A percentile compares a stretch with the other conserved stretches of the same genome.
Evolutionary conservation across 768 basidiomycete species (phyloP).

Genomic region (Russula olivacea): DNA sequence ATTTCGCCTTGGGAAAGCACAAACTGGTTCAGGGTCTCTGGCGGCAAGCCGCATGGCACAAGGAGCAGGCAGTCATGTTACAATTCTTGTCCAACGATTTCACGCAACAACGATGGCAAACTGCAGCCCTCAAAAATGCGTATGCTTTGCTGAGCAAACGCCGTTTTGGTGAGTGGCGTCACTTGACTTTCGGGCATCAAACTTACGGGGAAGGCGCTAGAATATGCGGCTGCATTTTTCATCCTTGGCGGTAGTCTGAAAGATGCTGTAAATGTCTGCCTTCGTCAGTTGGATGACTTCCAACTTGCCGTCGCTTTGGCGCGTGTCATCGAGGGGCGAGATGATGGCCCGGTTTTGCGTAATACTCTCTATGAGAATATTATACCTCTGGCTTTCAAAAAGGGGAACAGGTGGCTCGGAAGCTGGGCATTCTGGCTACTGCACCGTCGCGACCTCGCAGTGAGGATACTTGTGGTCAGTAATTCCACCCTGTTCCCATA

Average conservation of each 20-base stretch:
- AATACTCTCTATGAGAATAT: constrained; percentile 69
- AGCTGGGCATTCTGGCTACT: constrained; percentile 97
- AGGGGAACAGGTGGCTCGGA: constrained; percentile 88
- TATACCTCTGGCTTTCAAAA: constrained; percentile 75
- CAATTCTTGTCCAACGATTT: constrained; percentile 94
- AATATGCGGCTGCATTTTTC: constrained; percentile 99
- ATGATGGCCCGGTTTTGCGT: constrained; percentile 70
- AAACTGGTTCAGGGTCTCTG: constrained; percentile 93
- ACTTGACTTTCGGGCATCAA: not conserved
- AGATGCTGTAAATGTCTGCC: constrained; percentile 87
- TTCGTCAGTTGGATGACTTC: constrained; percentile 83
- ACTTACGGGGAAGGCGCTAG: constrained; percentile 37
- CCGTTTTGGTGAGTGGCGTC: constrained; percentile 67
- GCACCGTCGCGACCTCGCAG: constrained; percentile 80
- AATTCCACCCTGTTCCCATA: not conserved
- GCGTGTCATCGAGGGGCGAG: constrained; percentile 74
- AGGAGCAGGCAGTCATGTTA: constrained; percentile 82
- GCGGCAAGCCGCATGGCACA: constrained; percentile 93
- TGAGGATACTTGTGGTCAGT: constrained; percentile 83
- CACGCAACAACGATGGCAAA: constrained; percentile 73
- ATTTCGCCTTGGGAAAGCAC: constrained; percentile 89
- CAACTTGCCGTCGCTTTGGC: constrained; percentile 87
- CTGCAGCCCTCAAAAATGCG: constrained; percentile 94
- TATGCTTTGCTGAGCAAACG: constrained; percentile 87
- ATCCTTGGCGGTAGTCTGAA: constrained; percentile 81